Evolutionary conservation across 371 early-diverging fungal genomes (phyloP).

Genomic region (Encephalitozoon hellem): DNA sequence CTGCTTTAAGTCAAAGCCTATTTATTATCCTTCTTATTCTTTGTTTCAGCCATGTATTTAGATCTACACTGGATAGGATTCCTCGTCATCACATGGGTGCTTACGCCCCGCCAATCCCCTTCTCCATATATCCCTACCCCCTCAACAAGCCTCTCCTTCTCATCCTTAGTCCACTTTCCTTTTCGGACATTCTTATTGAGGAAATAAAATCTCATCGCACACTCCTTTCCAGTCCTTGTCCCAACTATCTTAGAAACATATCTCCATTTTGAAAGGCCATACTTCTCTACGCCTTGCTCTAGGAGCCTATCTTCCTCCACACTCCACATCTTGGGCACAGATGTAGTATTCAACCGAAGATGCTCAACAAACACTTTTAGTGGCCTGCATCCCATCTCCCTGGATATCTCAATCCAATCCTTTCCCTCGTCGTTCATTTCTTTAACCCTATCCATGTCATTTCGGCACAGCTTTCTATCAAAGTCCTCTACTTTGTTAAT

Average conservation of each 20-base stretch:
- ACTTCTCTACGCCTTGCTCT: conserved; percentile 69
- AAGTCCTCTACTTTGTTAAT: conserved; percentile 30
- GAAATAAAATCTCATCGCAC: conserved; percentile 42
- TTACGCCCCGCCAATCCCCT: conserved; percentile 33
- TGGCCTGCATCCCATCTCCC: conserved; percentile 23
- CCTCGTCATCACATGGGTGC: conserved; percentile 29
- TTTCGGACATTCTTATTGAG: background rate
- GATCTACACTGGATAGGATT: conserved; percentile 44
- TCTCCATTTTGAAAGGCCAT: conserved; percentile 62
- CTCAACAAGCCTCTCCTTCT: conserved; percentile 15
- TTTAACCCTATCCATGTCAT: conserved; percentile 2
- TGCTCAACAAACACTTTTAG: conserved; percentile 21
- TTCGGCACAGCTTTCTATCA: background rate
- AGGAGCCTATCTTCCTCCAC: conserved; percentile 68
- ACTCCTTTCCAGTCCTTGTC: conserved; percentile 36
- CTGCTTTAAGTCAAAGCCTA: background rate
- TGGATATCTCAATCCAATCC: conserved; percentile 28
- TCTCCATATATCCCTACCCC: conserved; percentile 23
- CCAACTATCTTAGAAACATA: conserved; percentile 22
- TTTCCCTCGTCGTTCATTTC: conserved; percentile 9
- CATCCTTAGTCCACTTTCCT: conserved; percentile 40
- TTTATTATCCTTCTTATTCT: background rate
- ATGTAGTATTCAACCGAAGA: conserved; percentile 3
- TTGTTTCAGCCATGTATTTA: conserved; percentile 14
- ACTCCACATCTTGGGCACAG: conserved; percentile 68